Evolutionary conservation across 2,329 filamentous ascomycete species (phyloP).

Genomic region (Metarhizium guizhouense): DNA sequence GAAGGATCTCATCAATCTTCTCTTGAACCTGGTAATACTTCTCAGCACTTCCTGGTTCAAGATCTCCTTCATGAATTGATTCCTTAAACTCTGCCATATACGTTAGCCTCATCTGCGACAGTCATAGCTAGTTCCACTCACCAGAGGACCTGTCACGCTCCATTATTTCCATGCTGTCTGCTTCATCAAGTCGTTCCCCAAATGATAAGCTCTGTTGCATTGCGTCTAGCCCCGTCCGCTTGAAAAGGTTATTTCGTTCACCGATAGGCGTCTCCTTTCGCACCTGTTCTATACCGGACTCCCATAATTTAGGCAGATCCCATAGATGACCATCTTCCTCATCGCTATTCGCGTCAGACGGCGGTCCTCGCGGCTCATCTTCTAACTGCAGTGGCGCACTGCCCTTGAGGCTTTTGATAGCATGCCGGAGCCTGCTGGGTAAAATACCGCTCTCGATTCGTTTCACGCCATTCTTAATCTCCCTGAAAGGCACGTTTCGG

Average conservation of each 20-base stretch:
- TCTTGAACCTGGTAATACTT: slow-evolving; percentile 12
- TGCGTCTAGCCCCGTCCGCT: not conserved
- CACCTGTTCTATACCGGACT: slow-evolving; percentile 11
- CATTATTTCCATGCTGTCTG: slow-evolving; percentile 14
- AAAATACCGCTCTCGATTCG: slow-evolving; percentile 11
- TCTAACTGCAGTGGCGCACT: not conserved
- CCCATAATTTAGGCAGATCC: slow-evolving; percentile 14
- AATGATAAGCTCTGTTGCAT: not conserved
- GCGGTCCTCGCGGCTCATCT: not conserved
- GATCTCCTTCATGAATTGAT: slow-evolving; percentile 17
- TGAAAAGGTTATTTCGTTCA: slow-evolving; percentile 4
- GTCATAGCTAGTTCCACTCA: slow-evolving; percentile 5
- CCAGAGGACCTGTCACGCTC: slow-evolving; percentile 15
- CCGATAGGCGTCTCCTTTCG: not conserved
- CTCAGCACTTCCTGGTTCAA: slow-evolving; percentile 15
- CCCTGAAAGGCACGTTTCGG: slow-evolving; percentile 11
- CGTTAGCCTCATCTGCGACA: not conserved
- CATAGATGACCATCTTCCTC: slow-evolving; percentile 11
- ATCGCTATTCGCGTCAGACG: not conserved
- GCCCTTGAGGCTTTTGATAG: slow-evolving; percentile 4
- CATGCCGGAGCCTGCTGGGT: slow-evolving; percentile 5
- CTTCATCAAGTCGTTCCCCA: slow-evolving; percentile 1
- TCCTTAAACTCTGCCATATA: slow-evolving; percentile 12
- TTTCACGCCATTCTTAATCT: slow-evolving; percentile 14
- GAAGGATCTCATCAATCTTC: slow-evolving; percentile 12